Evolutionary conservation across 2,329 filamentous ascomycete genomes (phyloP).

Genomic region (Rhexocercosporidium sp.): DNA sequence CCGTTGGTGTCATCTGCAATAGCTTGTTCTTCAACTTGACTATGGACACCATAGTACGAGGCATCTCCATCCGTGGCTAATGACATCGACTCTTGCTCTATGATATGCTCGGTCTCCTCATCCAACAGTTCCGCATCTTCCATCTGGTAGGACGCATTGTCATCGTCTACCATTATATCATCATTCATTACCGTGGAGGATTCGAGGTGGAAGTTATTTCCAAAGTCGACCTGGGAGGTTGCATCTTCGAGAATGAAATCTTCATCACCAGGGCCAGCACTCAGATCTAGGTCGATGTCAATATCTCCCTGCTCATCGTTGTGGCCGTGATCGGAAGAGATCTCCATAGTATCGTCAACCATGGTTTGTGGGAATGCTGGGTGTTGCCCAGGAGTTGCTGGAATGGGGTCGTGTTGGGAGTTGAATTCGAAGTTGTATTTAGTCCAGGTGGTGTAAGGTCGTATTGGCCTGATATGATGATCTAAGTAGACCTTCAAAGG

Average conservation of each 20-base stretch:
- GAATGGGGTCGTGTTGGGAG: background rate
- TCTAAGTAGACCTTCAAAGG: background rate
- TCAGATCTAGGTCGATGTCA: slow-evolving; percentile 63
- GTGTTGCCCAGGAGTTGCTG: background rate
- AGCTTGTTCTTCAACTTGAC: background rate
- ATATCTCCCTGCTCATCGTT: slow-evolving; percentile 53
- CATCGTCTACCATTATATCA: slow-evolving; percentile 52
- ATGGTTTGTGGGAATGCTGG: slow-evolving; percentile 26
- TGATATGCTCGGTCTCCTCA: slow-evolving; percentile 35
- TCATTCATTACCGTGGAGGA: slow-evolving; percentile 47
- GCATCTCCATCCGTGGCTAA: slow-evolving; percentile 17
- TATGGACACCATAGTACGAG: background rate
- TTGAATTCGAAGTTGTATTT: background rate
- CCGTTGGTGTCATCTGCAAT: background rate
- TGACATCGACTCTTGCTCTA: slow-evolving; percentile 33
- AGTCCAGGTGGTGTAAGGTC: background rate
- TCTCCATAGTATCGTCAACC: slow-evolving; percentile 57
- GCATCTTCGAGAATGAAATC: slow-evolving; percentile 62
- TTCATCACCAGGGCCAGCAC: slow-evolving; percentile 52
- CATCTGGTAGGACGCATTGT: slow-evolving; percentile 48
- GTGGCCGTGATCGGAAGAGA: slow-evolving; percentile 53
- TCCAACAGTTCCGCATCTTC: slow-evolving; percentile 38
- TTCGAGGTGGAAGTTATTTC: slow-evolving; percentile 44
- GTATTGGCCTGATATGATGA: background rate
- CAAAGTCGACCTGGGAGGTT: slow-evolving; percentile 44